Base-by-base conservation (phyloP, 352 stramenopile species). In the Globisporangium megalacanthum region DNA sequence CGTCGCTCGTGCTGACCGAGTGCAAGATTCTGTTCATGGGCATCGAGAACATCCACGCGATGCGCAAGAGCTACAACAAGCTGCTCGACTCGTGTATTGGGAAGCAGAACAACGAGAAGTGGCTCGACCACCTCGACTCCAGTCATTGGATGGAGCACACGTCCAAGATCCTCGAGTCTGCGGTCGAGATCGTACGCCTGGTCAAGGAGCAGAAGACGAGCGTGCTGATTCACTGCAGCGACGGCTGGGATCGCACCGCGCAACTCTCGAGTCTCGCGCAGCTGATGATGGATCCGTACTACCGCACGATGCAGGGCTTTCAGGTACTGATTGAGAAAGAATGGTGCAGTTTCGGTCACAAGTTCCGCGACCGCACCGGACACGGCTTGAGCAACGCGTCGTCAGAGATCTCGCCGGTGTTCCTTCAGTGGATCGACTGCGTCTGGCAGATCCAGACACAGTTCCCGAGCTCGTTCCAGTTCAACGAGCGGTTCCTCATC, bases 151-250 rank as follows among this genome's bases (percentile, higher is more conserved):
- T 94, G 22, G 75, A 92, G 44, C 80, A 92, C 56, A 72, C 89
- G 14, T 90, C 82, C 46, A 71, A 79, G 33, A 92, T 94, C 37
- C 60, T 94, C 4, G 79, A 91, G 46, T 89, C 84, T 8, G 76
- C 84, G 2, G 75, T 92, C n/a, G 82, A 94, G 64, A 92, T 92
- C 54, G 82, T 88, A 6, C 81, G 82, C 0, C 75, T 90, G n/a
- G 65, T 94, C 22, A 83, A 90, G 19, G 70, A 86, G 25, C 69
- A 91, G 20, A 86, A 86, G 64, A 94, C 90, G 4, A 97, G 96
- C 17, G 92, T 99, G 17, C 66, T 99, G 37, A 80, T 99, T 54
- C 97, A 99, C 68, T 99, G 97, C 68, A 98, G 90, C 52, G 96
- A 99, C 59, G 97, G 97, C 4, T 99, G 97, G 97, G 97, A 99